phyloP scores from a whole-genome alignment of 345 rosid genomes.

The Mallotus nudiflorus region DNA sequence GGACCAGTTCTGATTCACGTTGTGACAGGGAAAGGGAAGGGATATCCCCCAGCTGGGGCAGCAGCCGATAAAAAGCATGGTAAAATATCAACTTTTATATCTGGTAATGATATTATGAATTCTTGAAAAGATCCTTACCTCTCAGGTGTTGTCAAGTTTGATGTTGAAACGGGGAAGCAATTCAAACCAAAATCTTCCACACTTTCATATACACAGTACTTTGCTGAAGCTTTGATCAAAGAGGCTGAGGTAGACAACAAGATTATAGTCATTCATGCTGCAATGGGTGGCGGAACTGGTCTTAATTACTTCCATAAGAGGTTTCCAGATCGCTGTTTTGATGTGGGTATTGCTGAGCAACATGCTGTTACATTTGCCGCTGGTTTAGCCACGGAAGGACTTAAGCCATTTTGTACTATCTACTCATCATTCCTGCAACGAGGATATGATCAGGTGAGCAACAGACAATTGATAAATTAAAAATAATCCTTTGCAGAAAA shows the following conservation, averaged over 20 bases:
- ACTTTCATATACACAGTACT: too few relatives aligned
- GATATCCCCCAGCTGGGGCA: slow-evolving; percentile 66
- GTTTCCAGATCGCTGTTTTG: slow-evolving; percentile 70
- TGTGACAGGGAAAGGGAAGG: slow-evolving; percentile 74
- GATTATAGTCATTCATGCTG: too few relatives aligned
- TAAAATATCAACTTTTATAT: slow-evolving; percentile 26
- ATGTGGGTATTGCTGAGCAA: too few relatives aligned
- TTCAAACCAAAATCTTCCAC: slow-evolving; percentile 52
- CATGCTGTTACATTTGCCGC: slow-evolving; percentile 82
- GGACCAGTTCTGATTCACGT: slow-evolving; percentile 71
- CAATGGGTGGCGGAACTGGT: too few relatives aligned
- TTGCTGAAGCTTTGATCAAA: too few relatives aligned
- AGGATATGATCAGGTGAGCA: slow-evolving; percentile 60
- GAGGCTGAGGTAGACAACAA: too few relatives aligned
- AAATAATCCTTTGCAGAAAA: too few relatives aligned
- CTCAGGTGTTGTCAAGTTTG: slow-evolving; percentile 72
- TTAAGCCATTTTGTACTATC: slow-evolving; percentile 77
- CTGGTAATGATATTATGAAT: too few relatives aligned
- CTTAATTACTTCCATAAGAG: slow-evolving; percentile 62
- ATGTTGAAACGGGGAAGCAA: slow-evolving; percentile 57
- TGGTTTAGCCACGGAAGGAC: slow-evolving; percentile 72
- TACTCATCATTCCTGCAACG: slow-evolving; percentile 74
- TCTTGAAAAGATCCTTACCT: too few relatives aligned
- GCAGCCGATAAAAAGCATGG: slow-evolving; percentile 79
- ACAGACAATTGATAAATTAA: too few relatives aligned